Percentiles rank a stretch among this genome's conserved stretches.
Evolutionary conservation across 805 yeast species (phyloP).

Genomic region (Komagataella populi): DNA sequence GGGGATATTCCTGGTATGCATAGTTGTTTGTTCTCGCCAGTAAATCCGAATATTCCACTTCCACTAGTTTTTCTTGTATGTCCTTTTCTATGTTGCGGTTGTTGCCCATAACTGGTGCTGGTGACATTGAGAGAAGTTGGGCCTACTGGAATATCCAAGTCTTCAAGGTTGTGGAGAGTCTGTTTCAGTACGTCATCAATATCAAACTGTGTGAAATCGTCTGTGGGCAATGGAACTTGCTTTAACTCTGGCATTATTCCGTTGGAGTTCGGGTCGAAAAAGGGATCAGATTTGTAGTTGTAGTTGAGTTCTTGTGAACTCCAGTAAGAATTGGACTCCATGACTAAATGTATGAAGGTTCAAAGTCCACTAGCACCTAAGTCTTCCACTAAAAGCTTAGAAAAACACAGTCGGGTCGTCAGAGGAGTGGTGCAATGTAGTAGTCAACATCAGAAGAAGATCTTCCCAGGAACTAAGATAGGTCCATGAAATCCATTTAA

Average conservation of each 20-base stretch:
- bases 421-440: background rate
- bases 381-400: background rate
- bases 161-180: background rate
- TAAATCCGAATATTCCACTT: slow-evolving; percentile 68
- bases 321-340: background rate
- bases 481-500: background rate
- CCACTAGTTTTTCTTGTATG: slow-evolving; percentile 63
- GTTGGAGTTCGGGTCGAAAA: background rate
- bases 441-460: background rate
- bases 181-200: background rate
- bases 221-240: background rate
- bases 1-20: slow-evolving; percentile 37
- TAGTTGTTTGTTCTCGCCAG: slow-evolving; percentile 34
- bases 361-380: background rate
- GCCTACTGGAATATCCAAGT: background rate
- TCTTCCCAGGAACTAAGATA: background rate
- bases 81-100: slow-evolving; percentile 6
- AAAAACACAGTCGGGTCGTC: background rate
- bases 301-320: background rate
- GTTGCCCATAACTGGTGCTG: background rate
- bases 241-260: background rate
- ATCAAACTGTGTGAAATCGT: background rate
- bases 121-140: background rate
- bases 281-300: background rate
- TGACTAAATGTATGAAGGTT: background rate